Evolutionary conservation across 1,284 basidiomycete genomes (phyloP).

Genomic region (Cryptococcus neoformans): DNA sequence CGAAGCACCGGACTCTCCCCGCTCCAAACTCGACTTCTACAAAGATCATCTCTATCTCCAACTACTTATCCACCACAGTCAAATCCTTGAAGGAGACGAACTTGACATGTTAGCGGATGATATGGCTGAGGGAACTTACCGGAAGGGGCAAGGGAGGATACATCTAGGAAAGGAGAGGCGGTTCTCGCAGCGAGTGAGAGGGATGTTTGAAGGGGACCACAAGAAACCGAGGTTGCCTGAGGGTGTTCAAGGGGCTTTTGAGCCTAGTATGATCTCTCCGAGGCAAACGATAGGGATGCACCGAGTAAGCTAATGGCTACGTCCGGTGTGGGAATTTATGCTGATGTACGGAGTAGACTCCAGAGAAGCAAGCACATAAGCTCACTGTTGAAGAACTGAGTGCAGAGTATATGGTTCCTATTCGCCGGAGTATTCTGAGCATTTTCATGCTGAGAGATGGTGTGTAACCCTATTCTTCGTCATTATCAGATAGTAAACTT

Average conservation of each 20-base stretch:
- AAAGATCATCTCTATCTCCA: slow-evolving; percentile 47
- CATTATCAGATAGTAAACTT: not conserved
- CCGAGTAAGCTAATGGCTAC: slow-evolving; percentile 9
- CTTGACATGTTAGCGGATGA: slow-evolving; percentile 23
- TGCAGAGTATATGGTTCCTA: slow-evolving; percentile 48
- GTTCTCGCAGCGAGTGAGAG: slow-evolving; percentile 2
- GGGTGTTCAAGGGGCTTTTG: slow-evolving; percentile 47
- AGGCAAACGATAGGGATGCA: slow-evolving; percentile 13
- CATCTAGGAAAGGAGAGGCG: slow-evolving; percentile 2
- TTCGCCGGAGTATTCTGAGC: slow-evolving; percentile 42
- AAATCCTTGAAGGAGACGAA: slow-evolving; percentile 27
- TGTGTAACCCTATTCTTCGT: slow-evolving; percentile 13
- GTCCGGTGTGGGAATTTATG: not conserved
- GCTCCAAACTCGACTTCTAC: slow-evolving; percentile 50
- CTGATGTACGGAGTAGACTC: slow-evolving; percentile 11
- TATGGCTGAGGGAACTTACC: slow-evolving; percentile 1
- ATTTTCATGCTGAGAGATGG: slow-evolving; percentile 48
- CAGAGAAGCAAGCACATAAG: slow-evolving; percentile 36
- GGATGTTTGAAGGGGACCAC: not conserved
- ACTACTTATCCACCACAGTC: slow-evolving; percentile 46
- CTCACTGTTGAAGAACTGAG: slow-evolving; percentile 45
- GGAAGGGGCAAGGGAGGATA: not conserved
- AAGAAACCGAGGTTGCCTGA: slow-evolving; percentile 35
- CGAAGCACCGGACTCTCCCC: slow-evolving; percentile 40
- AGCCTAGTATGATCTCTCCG: slow-evolving; percentile 25